These are phyloP conservation scores for Psilocybe tampanensis DNA, from an alignment of 768 basidiomycete genomes.

Conservation along the genomic window DNA sequence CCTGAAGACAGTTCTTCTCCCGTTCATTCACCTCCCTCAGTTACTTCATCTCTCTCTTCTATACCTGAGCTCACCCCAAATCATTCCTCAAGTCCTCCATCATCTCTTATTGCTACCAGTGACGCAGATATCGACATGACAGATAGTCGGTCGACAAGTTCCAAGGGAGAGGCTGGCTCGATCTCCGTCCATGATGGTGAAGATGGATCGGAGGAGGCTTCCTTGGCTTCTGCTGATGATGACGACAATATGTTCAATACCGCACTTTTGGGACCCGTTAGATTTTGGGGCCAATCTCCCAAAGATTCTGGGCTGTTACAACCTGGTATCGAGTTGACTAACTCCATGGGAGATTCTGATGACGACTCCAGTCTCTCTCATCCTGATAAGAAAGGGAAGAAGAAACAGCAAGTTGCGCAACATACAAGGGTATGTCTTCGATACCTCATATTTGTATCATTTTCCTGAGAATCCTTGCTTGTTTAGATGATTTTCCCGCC, in stretches of 20 bases:
- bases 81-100: conserved; percentile 65
- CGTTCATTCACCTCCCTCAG: conserved; percentile 34
- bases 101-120: conserved; percentile 39
- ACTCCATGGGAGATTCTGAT: conserved; percentile 29
- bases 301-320: conserved; percentile 31
- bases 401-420: conserved; percentile 25
- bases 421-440: conserved; percentile 26
- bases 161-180: conserved; percentile 1
- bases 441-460: neutral
- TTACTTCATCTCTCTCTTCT: conserved; percentile 30
- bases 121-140: conserved; percentile 36
- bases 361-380: conserved; percentile 32
- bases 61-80: conserved; percentile 69
- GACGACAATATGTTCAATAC: conserved; percentile 37
- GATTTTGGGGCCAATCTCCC: conserved; percentile 43
- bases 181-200: conserved; percentile 9
- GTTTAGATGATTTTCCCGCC: conserved; percentile 41
- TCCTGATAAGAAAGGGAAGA: conserved; percentile 30
- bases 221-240: conserved; percentile 27
- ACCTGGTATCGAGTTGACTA: conserved; percentile 42
- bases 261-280: conserved; percentile 42
- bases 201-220: conserved; percentile 20
- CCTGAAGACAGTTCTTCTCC: conserved; percentile 19
- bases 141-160: conserved; percentile 16
- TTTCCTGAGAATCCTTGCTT: conserved; percentile 2